Base-by-base conservation (phyloP, 768 basidiomycete genomes). In the Dacryopinax spathularia region DNA sequence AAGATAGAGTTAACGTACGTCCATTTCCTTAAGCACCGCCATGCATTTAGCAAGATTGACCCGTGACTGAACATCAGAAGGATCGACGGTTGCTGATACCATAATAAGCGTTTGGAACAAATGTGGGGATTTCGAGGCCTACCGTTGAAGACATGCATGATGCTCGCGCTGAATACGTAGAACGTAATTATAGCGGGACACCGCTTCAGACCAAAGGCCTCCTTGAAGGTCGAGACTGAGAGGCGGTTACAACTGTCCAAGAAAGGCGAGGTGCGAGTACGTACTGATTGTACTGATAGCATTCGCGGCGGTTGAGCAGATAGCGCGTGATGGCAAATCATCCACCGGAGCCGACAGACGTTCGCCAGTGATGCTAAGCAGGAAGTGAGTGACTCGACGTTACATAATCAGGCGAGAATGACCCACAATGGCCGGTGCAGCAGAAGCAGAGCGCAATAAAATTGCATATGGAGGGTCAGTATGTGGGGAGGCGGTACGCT, bases 41-140 rank as follows among this genome's bases (percentile, higher is more conserved):
- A 65, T 68, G 22, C 69, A 56, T 41, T 66, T 65, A 34, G 65
- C 29, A 34, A 69, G 63, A 34, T 43, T 61, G 25, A 60, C 36
- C 10, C 65, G 35, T 0, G 68, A 62, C 41, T 66, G 68, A 15
- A 66, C 61, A 62, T 69, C 68, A 6, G 59, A 39, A 15, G 65
- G 66, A 31, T 72, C 73, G n/a, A 86, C 85, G 0, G 75, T 70
- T 34, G 66, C 66, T 67, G 10, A 36, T 18, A 13, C 2, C 33
- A 62, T 37, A 6, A 27, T 39, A 31, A 39, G 31, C 27, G 35
- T 22, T 33, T 34, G 37, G 5, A 34, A 34, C 13, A 22, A 65
- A 2, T 2, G 16, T 29, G 4, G 33, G 18, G 20, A 25, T 18
- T 61, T 64, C 15, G 31, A n/a, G 1, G 1, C 33, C 3, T 44